phyloP scores from a whole-genome alignment of 2,329 filamentous ascomycete genomes.

The Fusarium gaditjirri region DNA sequence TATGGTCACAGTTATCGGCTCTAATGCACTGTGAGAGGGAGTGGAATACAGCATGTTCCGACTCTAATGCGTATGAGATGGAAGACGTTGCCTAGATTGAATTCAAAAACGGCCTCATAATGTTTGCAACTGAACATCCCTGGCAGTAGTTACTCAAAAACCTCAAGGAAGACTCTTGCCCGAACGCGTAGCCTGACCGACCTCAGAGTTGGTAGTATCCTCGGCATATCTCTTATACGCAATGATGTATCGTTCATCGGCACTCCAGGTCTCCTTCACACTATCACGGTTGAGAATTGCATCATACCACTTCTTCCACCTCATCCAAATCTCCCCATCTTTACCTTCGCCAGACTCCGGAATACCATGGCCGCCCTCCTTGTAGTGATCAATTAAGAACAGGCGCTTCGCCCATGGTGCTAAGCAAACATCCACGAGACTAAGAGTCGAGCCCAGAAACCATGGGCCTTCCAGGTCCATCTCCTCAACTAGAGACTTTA shows the following conservation, averaged over 20 bases:
- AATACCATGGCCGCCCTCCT: slow-evolving; percentile 63
- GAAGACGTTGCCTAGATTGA: too few species aligned
- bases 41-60: neutral
- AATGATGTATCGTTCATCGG: slow-evolving; percentile 71
- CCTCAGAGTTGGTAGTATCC: slow-evolving; percentile 69
- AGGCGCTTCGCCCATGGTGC: slow-evolving; percentile 79
- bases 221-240: slow-evolving; percentile 77
- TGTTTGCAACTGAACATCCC: too few species aligned
- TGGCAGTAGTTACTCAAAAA: neutral
- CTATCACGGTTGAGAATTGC: slow-evolving; percentile 70
- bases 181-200: slow-evolving; percentile 70
- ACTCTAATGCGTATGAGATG: neutral
- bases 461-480: slow-evolving; percentile 69
- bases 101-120: neutral
- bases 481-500: slow-evolving; percentile 70
- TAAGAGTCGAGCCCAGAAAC: slow-evolving; percentile 72
- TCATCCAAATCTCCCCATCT: slow-evolving; percentile 71
- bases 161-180: slow-evolving; percentile 67
- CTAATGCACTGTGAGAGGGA: too few species aligned
- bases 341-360: slow-evolving; percentile 63
- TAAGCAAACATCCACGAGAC: slow-evolving; percentile 75
- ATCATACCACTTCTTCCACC: slow-evolving; percentile 73
- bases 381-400: slow-evolving; percentile 81
- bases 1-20: neutral
- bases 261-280: slow-evolving; percentile 74